phyloP scores from a whole-genome alignment of 352 stramenopile species.

The Pythium phragmitis region DNA sequence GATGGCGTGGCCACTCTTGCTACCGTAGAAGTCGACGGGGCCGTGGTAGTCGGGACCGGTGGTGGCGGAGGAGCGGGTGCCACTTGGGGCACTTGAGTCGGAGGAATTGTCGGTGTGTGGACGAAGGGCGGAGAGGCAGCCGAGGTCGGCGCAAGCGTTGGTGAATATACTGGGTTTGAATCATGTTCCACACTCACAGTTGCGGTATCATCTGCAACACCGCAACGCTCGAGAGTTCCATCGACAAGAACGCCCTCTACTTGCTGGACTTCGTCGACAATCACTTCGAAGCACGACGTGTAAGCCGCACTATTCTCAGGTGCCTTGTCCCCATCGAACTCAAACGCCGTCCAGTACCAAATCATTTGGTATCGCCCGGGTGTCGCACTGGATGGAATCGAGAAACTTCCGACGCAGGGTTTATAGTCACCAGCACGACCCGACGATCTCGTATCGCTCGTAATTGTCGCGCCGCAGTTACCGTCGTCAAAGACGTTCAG shows the following conservation, averaged over 20 bases:
- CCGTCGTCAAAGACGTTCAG: conserved; percentile 32
- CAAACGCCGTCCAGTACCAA: conserved; percentile 34
- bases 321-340: neutral
- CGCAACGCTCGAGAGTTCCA: neutral
- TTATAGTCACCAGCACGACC: conserved; percentile 30
- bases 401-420: conserved; percentile 35
- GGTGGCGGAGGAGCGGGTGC: neutral
- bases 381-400: conserved; percentile 25
- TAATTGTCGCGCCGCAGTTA: conserved; percentile 33
- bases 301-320: conserved; percentile 13
- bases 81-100: neutral
- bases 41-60: neutral
- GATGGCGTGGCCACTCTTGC: neutral
- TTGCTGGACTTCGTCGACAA: conserved; percentile 8
- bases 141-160: conserved; percentile 1
- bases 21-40: neutral
- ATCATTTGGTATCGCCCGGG: conserved; percentile 36
- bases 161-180: neutral
- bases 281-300: conserved; percentile 32
- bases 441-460: conserved; percentile 4
- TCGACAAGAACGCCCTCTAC: neutral
- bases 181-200: neutral
- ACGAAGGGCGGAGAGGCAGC: neutral
- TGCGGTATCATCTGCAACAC: neutral
- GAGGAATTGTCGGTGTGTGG: neutral